phyloP scores from a whole-genome alignment of 805 yeast species.

The Grigorovia jiainica region DNA sequence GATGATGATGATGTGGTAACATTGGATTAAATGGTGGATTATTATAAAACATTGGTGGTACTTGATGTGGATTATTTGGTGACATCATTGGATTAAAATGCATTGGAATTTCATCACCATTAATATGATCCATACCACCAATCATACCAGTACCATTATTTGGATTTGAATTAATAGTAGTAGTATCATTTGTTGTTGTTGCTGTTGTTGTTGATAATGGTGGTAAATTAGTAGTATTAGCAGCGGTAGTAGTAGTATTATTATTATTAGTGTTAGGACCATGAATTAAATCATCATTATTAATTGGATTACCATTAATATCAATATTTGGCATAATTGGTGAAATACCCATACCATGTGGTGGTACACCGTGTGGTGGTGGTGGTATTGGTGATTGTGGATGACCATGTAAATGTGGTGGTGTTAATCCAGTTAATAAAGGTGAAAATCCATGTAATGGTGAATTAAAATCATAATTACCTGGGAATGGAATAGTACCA shows the following conservation, averaged over 20 bases:
- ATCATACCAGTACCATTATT: not conserved
- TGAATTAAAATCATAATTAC: slow-evolving; percentile 24
- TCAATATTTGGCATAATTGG: slow-evolving; percentile 8
- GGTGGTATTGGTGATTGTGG: slow-evolving; percentile 15
- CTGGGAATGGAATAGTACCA: slow-evolving; percentile 25
- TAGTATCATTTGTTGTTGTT: not conserved
- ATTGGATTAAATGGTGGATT: slow-evolving; percentile 23
- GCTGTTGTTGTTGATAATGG: slow-evolving; percentile 13
- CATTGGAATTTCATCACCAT: slow-evolving; percentile 5
- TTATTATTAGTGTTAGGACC: not conserved
- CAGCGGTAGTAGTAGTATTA: not conserved
- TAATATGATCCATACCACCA: not conserved
- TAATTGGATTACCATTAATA: slow-evolving; percentile 1
- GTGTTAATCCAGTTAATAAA: slow-evolving; percentile 17
- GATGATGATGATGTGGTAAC: slow-evolving; percentile 16
- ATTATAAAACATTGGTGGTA: slow-evolving; percentile 28
- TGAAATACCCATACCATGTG: slow-evolving; percentile 8
- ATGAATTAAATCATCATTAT: not conserved
- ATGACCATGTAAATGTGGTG: slow-evolving; percentile 14
- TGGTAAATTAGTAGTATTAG: slow-evolving; percentile 4
- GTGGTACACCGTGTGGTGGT: not conserved
- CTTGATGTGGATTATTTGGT: slow-evolving; percentile 9
- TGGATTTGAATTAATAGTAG: not conserved
- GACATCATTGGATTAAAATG: slow-evolving; percentile 12
- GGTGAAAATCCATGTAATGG: slow-evolving; percentile 29